Evolutionary conservation across 176 grass and related monocot species (phyloP), one percentile per base, ranked within the genome.

Genomic region (Avena sativa): DNA sequence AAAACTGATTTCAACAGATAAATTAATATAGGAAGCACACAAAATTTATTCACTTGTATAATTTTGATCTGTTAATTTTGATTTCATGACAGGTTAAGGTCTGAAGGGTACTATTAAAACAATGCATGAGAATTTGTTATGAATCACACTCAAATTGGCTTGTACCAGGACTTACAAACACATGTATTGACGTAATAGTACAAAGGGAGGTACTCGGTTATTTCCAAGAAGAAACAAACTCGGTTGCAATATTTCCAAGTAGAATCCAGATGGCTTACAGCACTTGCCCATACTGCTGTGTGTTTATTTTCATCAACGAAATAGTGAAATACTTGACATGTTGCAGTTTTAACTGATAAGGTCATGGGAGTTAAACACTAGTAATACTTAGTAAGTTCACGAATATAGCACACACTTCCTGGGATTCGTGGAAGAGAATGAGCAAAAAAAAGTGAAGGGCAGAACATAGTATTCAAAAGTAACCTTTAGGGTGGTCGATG

Each of bases 401-500:
- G 2, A 36, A 64, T 66, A 71, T 67, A 74, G 20, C 25, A 65
- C 0, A 40, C 1, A 25, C 1, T 53, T 3, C 16, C 36, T 16
- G 40, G 8, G 74, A 63, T 38, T 50, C 59, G 10, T 12, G 28
- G 88, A 77, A 87, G 60, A 79, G 75, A 2, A 50, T 30, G 74
- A 86, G 66, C 38, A 14, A 65, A 85, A 59, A 10, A 15, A 47
- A 12, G 12, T 50, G 49, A 50, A 87, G 25, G 15, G 32, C n/a
- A 76, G 16, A 80, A 11, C 11, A 86, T 32, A 26, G 52, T 60
- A 28, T 51, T 12, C 12, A 4, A 62, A 79, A 60, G 84, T 21
- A 88, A 98, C 97, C 94, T 85, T 89, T 94, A 84, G 92, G 87
- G 12, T 80, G 74, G 23, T 82, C 78, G 59, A 6, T 65, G 15